Evolutionary conservation across 768 basidiomycete genomes (phyloP).

Genomic region (Daedaleopsis sinensis): DNA sequence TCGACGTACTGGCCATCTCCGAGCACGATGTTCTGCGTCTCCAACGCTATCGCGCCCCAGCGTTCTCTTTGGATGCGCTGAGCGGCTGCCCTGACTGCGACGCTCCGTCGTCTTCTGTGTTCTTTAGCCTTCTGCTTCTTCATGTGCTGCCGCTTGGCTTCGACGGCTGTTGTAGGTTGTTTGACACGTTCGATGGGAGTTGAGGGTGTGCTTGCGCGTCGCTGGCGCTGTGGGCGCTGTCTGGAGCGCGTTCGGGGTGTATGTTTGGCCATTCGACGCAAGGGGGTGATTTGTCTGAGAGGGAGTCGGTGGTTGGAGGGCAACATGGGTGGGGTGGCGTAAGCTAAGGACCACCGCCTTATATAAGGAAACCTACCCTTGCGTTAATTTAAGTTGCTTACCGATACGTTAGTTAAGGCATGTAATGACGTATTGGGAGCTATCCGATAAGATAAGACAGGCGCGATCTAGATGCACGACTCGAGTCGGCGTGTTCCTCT

Average conservation of each 20-base stretch:
- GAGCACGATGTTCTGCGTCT: conserved; percentile 41
- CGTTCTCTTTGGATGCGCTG: conserved; percentile 20
- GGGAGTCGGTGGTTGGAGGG: conserved; percentile 8
- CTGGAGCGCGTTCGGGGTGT: conserved; percentile 1
- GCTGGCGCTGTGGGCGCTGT: conserved; percentile 12
- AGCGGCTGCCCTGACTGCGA: conserved; percentile 6
- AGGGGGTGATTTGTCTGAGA: not conserved
- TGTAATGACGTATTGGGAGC: no score
- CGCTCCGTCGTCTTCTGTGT: not conserved
- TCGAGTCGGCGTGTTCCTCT: not conserved
- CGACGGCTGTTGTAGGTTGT: conserved; percentile 10
- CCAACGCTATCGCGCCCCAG: conserved; percentile 38
- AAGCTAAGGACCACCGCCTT: not conserved
- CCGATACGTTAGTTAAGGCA: no score
- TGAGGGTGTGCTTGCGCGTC: conserved; percentile 15
- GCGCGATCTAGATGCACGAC: not conserved
- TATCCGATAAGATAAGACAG: not conserved
- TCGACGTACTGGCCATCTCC: conserved; percentile 45
- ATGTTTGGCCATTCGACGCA: conserved; percentile 15
- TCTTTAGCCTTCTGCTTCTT: conserved; percentile 9
- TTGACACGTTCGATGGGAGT: conserved; percentile 14
- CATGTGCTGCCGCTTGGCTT: conserved; percentile 6
- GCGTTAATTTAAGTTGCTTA: no score
- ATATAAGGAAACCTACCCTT: not conserved
- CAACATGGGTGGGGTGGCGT: conserved; percentile 5